Base-by-base conservation (phyloP, 352 stramenopile species). In the Pythium phragmitis region DNA sequence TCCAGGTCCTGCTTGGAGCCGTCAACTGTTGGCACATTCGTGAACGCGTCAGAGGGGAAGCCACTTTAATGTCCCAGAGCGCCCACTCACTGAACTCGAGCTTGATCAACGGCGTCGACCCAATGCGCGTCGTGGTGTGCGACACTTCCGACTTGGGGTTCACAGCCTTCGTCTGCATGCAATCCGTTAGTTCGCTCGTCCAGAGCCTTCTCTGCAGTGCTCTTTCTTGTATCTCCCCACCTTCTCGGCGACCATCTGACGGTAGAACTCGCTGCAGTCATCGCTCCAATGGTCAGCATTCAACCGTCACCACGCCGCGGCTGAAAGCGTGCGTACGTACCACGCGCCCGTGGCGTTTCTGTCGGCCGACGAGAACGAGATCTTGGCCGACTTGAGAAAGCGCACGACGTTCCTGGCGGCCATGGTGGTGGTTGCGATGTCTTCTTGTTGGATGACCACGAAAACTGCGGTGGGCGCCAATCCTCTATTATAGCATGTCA, bases 291-390 rank as follows among this genome's bases (percentile, higher is more conserved):
- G 60, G 30, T 63, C 43, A 33, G n/a, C 34, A 39, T n/a, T 42
- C 23, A 61, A 19, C 50, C 8, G 51, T 67, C 39, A 16, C 13
- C 14, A n/a, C 39, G 13, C 13, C 39, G 17, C 39, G 16, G 39
- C 39, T 46, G 39, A 2, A 30, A 30, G 39, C 16, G 39, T 7
- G 39, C 6, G 17, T 46, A 46, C 41, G 71, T 51, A 94, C 86
- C 86, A 95, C 43, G 84, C 86, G 26, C 86, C 86, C 13, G 82
- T 87, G 14, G 86, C 82, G 60, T 74, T 74, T 26, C 60, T 73
- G 69, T 95, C 86, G 65, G 92, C 91, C 68, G 75, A 91, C 33
- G 86, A 91, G 75, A 95, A 95, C 46, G 80, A 92, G 61, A 95
- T 63, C 57, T 95, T 85, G 49, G 83, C 84, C 46, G 82, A 89